Evolutionary conservation across 2,329 filamentous ascomycete genomes (phyloP).

Genomic region (Diaporthe sp.): DNA sequence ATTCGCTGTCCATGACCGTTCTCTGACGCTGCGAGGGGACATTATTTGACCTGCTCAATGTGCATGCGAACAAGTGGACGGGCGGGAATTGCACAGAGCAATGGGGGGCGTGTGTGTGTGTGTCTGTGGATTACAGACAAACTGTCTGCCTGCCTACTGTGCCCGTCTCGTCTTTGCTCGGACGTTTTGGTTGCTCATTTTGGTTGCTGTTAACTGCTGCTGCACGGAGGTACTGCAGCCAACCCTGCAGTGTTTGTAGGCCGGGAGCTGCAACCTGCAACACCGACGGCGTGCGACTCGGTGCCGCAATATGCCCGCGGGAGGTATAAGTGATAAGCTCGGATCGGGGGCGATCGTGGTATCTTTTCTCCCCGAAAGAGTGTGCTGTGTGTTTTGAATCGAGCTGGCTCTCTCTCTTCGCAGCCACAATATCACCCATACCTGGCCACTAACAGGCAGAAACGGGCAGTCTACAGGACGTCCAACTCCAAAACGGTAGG

Average conservation of each 20-base stretch:
- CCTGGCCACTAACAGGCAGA: constrained; percentile 21
- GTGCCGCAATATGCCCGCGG: constrained; percentile 19
- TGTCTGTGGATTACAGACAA: not conserved
- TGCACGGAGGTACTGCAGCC: not conserved
- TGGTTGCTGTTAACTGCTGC: too few species aligned
- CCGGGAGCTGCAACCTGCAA: constrained; percentile 11
- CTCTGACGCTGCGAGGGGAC: not conserved
- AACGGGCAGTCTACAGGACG: not conserved
- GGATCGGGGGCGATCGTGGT: not conserved
- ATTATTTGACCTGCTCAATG: not conserved
- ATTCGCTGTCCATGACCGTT: not conserved
- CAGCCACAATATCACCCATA: not conserved
- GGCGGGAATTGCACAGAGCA: constrained; percentile 1
- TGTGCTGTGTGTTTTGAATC: not conserved
- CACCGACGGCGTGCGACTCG: constrained; percentile 8
- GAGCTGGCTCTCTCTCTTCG: not conserved
- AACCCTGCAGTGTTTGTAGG: not conserved
- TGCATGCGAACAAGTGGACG: not conserved
- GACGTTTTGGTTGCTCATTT: constrained; percentile 9
- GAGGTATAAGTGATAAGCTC: constrained; percentile 30
- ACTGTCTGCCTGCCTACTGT: not conserved
- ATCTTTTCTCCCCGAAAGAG: not conserved
- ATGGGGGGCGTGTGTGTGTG: not conserved
- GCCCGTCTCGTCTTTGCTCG: not conserved
- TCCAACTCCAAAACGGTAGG: constrained; percentile 18